These are phyloP conservation scores for Chaetomium cochliodes DNA, from an alignment of 495 filamentous ascomycete species.

Conservation along the genomic window DNA sequence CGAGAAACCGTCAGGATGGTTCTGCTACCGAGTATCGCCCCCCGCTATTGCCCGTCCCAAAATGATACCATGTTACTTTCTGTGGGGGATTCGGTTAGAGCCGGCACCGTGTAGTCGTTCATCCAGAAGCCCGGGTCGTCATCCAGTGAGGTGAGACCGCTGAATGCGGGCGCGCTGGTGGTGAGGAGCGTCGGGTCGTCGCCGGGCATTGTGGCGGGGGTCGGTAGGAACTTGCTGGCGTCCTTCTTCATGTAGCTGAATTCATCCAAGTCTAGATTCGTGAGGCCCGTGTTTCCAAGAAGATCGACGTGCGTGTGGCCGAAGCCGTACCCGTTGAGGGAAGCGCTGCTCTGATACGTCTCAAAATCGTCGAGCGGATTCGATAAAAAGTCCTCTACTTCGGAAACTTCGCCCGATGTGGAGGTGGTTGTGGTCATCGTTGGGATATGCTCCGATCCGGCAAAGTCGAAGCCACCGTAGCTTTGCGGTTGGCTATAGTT, in stretches of 20 bases:
- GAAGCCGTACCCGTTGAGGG: conserved; percentile 49
- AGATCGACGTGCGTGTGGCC: conserved; percentile 53
- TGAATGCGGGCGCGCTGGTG: conserved; percentile 22
- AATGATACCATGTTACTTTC: conserved; percentile 32
- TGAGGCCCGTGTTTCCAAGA: conserved; percentile 52
- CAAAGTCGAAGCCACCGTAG: conserved; percentile 66
- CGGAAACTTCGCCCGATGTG: conserved; percentile 73
- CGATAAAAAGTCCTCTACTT: conserved; percentile 64
- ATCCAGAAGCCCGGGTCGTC: conserved; percentile 40
- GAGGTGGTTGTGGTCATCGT: conserved; percentile 59
- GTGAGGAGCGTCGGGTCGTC: conserved; percentile 36
- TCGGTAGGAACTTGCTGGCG: conserved; percentile 43
- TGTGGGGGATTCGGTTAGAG: conserved; percentile 34
- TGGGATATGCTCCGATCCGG: conserved; percentile 51
- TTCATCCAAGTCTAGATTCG: conserved; percentile 62
- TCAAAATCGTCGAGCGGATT: conserved; percentile 57
- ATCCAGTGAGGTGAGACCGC: conserved; percentile 31
- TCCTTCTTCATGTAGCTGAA: conserved; percentile 53
- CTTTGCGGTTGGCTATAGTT: conserved; percentile 70
- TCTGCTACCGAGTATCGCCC: neutral
- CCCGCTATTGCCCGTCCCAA: conserved; percentile 37
- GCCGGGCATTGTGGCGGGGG: conserved; percentile 37
- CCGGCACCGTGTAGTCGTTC: conserved; percentile 31
- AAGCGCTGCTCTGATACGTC: conserved; percentile 51
- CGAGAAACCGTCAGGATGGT: conserved; percentile 14